Evolutionary conservation across 495 filamentous ascomycete genomes (phyloP).

Genomic region (Penicillium samsonianum): DNA sequence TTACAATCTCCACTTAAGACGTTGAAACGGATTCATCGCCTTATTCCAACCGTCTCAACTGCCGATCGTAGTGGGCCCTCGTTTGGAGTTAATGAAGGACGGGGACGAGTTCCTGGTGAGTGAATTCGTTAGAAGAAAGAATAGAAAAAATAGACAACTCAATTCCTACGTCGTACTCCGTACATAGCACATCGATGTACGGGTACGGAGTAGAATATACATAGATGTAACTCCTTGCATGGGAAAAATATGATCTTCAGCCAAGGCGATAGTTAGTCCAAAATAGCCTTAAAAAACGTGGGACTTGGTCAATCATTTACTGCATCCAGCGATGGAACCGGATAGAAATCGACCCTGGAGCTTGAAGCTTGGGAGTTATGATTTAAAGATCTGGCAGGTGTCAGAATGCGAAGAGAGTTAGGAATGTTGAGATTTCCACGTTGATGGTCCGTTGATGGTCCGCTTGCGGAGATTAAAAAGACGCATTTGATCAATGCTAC

Average conservation of each 20-base stretch:
- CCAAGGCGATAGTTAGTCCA: background rate
- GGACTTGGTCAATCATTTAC: background rate
- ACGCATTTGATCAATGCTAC: background rate
- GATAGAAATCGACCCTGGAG: background rate
- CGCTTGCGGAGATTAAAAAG: conserved; percentile 2
- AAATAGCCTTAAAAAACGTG: background rate
- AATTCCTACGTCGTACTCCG: background rate
- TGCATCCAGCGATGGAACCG: background rate
- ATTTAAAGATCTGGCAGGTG: background rate
- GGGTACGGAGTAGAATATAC: background rate
- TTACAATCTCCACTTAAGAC: background rate
- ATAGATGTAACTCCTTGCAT: background rate
- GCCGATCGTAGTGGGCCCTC: conserved; percentile 8
- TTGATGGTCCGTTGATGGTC: no score
- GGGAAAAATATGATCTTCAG: background rate
- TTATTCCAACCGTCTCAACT: background rate
- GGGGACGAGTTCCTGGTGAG: background rate
- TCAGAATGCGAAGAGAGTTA: background rate
- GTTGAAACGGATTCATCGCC: background rate
- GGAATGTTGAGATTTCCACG: background rate
- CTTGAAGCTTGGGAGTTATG: background rate
- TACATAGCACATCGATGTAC: no score
- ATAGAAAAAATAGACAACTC: no score
- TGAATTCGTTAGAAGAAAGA: no score
- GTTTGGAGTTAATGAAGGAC: conserved; percentile 7